Evolutionary conservation across 2,329 filamentous ascomycete species (phyloP).

Genomic region (Thelonectria blattea): DNA sequence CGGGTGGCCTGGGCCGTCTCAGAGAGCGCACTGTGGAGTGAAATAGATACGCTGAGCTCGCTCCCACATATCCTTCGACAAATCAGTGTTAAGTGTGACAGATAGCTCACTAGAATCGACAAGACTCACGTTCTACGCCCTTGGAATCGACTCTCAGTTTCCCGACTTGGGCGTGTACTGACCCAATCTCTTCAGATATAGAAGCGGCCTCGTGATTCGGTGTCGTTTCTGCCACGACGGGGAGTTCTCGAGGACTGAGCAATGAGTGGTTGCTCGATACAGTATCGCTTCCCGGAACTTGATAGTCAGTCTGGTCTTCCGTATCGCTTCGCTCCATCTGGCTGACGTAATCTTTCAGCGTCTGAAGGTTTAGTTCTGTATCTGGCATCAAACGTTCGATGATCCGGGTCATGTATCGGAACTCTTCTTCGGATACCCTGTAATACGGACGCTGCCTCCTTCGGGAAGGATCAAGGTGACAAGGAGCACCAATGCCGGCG

Average conservation of each 20-base stretch:
- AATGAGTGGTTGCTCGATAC: neutral
- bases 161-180: conserved; percentile 10
- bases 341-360: conserved; percentile 7
- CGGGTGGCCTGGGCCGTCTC: conserved; percentile 10
- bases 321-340: neutral
- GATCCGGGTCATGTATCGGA: conserved; percentile 21
- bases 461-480: conserved; percentile 15
- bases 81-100: neutral
- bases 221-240: neutral
- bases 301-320: neutral
- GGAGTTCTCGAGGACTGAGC: neutral
- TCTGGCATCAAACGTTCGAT: conserved; percentile 19
- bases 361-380: conserved; percentile 16
- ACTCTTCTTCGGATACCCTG: conserved; percentile 17
- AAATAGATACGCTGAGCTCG: conserved; percentile 16
- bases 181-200: conserved; percentile 10
- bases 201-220: neutral
- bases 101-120: neutral
- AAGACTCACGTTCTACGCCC: conserved; percentile 14
- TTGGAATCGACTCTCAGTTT: conserved; percentile 12
- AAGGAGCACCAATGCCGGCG: conserved; percentile 17
- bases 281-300: conserved; percentile 6
- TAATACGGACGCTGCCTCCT: conserved; percentile 20
- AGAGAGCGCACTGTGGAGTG: conserved; percentile 18
- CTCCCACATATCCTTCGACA: conserved; percentile 9